Conservation (phyloP, 768 basidiomycete species). For the Trichaptum fuscoviolaceum region DNA sequence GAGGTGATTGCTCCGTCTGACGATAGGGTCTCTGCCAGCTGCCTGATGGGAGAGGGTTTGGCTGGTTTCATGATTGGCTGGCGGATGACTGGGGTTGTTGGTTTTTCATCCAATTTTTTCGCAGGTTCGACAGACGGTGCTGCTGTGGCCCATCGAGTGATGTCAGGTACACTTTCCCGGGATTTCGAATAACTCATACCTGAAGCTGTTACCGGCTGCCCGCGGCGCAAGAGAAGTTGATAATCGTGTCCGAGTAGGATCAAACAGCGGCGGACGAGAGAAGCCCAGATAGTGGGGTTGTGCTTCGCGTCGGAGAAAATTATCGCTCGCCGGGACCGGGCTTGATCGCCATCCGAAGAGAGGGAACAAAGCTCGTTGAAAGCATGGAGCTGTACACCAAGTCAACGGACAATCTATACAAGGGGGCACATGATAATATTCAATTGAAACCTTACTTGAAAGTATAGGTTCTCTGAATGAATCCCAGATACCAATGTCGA, state of each 20-base stretch:
- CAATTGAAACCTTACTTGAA: constrained; percentile 15
- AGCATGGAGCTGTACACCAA: neutral
- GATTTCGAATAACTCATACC: constrained; percentile 10
- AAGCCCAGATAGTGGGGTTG: constrained; percentile 57
- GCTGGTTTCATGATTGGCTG: constrained; percentile 41
- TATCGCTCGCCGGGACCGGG: neutral
- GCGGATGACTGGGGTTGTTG: constrained; percentile 30
- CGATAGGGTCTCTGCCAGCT: constrained; percentile 50
- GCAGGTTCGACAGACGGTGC: constrained; percentile 25
- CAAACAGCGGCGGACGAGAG: constrained; percentile 52
- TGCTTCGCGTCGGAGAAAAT: constrained; percentile 64
- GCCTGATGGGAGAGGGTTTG: constrained; percentile 44
- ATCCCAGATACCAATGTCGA: constrained; percentile 60
- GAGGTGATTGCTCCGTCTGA: constrained; percentile 42
- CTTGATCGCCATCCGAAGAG: neutral
- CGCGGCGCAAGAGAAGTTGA: constrained; percentile 57
- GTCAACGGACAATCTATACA: neutral
- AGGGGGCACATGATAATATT: neutral
- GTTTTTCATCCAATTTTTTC: constrained; percentile 27
- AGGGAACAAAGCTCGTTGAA: neutral
- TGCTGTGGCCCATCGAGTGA: constrained; percentile 21
- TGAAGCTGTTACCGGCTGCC: constrained; percentile 31
- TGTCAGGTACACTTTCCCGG: constrained; percentile 8
- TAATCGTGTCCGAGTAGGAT: constrained; percentile 64
- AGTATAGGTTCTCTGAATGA: constrained; percentile 44